phyloP scores from a whole-genome alignment of 768 basidiomycete genomes.

The Lentinus tigrinus region DNA sequence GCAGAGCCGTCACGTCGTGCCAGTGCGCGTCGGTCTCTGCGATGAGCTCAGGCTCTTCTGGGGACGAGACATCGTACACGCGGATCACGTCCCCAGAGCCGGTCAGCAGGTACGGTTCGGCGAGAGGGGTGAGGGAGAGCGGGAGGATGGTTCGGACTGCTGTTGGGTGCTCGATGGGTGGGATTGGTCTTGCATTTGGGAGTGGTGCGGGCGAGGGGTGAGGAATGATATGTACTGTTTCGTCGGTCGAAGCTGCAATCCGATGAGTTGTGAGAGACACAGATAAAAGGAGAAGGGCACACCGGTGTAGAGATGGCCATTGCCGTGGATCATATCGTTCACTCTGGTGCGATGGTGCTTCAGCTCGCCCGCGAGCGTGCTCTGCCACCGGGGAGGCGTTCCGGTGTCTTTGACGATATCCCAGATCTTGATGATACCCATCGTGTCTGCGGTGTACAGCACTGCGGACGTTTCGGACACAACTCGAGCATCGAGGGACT shows the following conservation, averaged over 20 bases:
- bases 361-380: constrained; percentile 53
- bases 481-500: constrained; percentile 62
- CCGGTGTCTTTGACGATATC: constrained; percentile 48
- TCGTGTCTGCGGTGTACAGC: constrained; percentile 86
- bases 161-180: constrained; percentile 55
- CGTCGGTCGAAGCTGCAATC: constrained; percentile 82
- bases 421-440: constrained; percentile 90
- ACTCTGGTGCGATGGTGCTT: constrained; percentile 80
- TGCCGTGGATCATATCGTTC: constrained; percentile 64
- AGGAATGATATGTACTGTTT: constrained; percentile 66
- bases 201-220: constrained; percentile 35
- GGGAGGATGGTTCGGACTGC: constrained; percentile 77
- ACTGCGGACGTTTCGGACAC: constrained; percentile 45
- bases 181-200: constrained; percentile 34
- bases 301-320: constrained; percentile 92
- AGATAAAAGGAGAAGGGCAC: neutral
- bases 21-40: constrained; percentile 82
- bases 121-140: constrained; percentile 58
- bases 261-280: neutral
- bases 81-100: constrained; percentile 83
- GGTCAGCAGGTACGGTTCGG: constrained; percentile 74
- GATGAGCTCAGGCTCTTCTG: constrained; percentile 69
- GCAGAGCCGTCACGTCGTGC: constrained; percentile 81
- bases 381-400: constrained; percentile 47
- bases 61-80: constrained; percentile 72